Evolutionary conservation across 164 flowering plant species (phyloP), one percentile per base, ranked within the genome.

Genomic region (Dillenia turbinata): DNA sequence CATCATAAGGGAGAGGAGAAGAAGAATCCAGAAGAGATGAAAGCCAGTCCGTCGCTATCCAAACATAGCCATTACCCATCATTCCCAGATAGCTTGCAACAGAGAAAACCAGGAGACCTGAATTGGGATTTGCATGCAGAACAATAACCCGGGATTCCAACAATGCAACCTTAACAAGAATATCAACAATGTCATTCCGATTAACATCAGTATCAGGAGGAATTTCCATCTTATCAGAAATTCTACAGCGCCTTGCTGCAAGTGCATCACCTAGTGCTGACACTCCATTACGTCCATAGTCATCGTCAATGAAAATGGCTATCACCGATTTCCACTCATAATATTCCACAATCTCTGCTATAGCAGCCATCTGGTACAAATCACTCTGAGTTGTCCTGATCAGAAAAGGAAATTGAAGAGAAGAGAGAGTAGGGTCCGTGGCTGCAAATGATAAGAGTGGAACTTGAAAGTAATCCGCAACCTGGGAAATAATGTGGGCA

Each of bases 41-140:
- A 8, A 94, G 86, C 97, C 97, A 89, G 68, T 86, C 88, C 10
- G 99, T 86, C 54, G 96, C 85, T 62, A 94, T 84, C 99, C 99
- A 91, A 45, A 83, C 97, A 79, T 78, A 94, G 6, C 96, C 99
- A 57, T 68, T 78, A 1, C 69, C 79, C 89, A 91, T 83, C 99
- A 94, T 89, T 46, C 69, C 83, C 56, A 91, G 86, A 75, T 81
- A 61, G 0, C 72, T 65, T 9, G 97, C 99, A 58, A 78, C 83
- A 46, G 81, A 68, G 56, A 95, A 79, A 57, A 91, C 61, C 58
- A 44, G 47, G 24, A 77, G 78, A 19, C 99, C 99, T 15, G 68
- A 54, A 50, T 64, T 69, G 17, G 85, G 70, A 68, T 79, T 72
- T 43, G 78, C 75, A 61, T 90, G 98, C 19, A 95, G 69, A 66